Evolutionary conservation across 2,329 filamentous ascomycete species (phyloP).

Genomic region (Beauveria scarabaeidicola): DNA sequence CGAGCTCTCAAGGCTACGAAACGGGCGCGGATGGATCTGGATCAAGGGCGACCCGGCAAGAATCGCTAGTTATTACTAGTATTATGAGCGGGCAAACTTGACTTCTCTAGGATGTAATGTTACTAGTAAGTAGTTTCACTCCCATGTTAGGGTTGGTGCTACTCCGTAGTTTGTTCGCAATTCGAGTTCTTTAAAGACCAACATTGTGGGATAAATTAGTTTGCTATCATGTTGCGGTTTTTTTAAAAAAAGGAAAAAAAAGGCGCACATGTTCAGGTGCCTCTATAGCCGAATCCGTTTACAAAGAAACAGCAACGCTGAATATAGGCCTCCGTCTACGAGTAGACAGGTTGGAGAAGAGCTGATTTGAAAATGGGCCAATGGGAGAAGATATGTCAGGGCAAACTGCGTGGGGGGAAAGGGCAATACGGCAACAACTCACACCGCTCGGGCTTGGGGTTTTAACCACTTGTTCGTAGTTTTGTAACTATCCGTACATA

Average conservation of each 20-base stretch:
- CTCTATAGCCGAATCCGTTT: background rate
- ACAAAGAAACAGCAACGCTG: background rate
- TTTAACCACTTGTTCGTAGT: background rate
- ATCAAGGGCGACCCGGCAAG: background rate
- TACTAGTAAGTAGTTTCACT: background rate
- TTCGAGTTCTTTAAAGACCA: too few species aligned
- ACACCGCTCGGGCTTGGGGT: background rate
- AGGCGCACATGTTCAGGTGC: background rate
- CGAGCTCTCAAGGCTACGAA: background rate
- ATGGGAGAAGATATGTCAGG: background rate
- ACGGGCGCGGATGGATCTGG: background rate
- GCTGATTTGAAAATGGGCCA: background rate
- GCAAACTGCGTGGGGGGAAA: too few species aligned
- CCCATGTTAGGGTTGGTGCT: background rate
- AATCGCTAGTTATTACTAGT: background rate
- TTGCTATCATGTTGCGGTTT: background rate
- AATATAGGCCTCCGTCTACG: background rate
- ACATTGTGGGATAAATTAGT: background rate
- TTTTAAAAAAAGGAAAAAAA: too few species aligned
- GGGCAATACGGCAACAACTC: background rate
- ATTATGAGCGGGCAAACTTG: background rate
- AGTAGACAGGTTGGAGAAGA: background rate
- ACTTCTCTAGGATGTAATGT: background rate
- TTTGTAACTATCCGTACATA: too few species aligned
- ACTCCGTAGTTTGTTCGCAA: background rate